Base-by-base conservation (phyloP, 2,329 filamentous ascomycete genomes). In the Claviceps fusiformis region DNA sequence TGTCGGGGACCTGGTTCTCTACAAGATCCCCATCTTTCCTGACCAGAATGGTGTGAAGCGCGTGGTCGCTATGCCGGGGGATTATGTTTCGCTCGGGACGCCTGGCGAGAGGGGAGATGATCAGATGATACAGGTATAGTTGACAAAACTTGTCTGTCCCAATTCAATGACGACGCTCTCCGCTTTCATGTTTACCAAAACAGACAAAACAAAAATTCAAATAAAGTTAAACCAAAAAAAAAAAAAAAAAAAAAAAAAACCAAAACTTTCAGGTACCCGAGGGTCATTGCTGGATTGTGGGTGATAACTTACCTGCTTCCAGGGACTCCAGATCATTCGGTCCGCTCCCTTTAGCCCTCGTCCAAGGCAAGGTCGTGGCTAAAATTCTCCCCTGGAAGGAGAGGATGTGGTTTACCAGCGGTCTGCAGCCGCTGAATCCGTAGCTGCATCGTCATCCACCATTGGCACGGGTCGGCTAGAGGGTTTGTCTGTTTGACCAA, bases 201-300 rank as follows among this genome's bases (percentile, higher is more conserved):
- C 24, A 24, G 24, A 3, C 1, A 1, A 24, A 24, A 24, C 1
- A 24, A 24, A 24, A 17, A 17, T 17, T n/a, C n/a, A 24, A 24
- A 24, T 48, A 1, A 19, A n/a, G 27, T n/a, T 48, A 31, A 31
- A 27, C 10, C n/a, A n/a, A n/a, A n/a, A n/a, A n/a, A n/a, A n/a
- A n/a, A n/a, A n/a, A n/a, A n/a, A n/a, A n/a, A n/a, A n/a, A n/a
- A n/a, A 24, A 24, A 24, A 24, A 24, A 24, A 24, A 24, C 1
- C 24, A 1, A 1, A 24, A 31, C 5, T n/a, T 55, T n/a, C 64
- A 95, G 87, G 82, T 98, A 17, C 93, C 93, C 0, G 76, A 87
- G 65, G 93, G 93, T 1, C 93, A 98, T 74, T 95, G 90, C 64
- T 97, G 89, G 82, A 74, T 96, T 7, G 81, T 83, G 3, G 93